Evolutionary conservation across 108 stramenopile genomes (phyloP), one percentile per base, ranked within the genome.

Genomic region (Chaetoceros muelleri): DNA sequence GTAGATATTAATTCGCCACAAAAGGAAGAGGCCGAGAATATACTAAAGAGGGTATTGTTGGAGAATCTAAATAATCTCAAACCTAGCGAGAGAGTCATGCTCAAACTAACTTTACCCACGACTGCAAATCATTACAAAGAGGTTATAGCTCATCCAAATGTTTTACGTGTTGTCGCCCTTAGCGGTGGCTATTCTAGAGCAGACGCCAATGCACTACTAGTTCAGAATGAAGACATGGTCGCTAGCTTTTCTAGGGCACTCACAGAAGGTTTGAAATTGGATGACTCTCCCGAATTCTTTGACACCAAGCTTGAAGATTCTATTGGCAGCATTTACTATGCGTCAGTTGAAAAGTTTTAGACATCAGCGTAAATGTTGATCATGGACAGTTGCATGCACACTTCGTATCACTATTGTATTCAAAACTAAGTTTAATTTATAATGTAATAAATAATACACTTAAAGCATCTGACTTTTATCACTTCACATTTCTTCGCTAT

Each of bases 211-310:
- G 57, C 40, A 8, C 24, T 72, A 25, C 73, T 90, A 8, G 58
- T 57, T 8, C 69, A 75, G 27, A 76, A 90, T 57, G 63, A 66
- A 31, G 80, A 78, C 16, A 74, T 90, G 67, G 71, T 90, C 52
- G 89, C 80, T 16, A 74, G 74, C 71, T 90, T 90, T 64, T 86
- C 84, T 28, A 74, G 89, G 19, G 84, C 85, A 17, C 53, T 90
- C 2, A 75, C 74, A 10, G 85, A 90, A 60, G 85, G 83, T 17
- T 61, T 86, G 52, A 56, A 25, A 18, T 30, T 74, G 46, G 59
- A 75, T 34, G 56, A 78, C 67, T 73, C 71, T 45, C 60, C 76
- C 20, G 80, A 67, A 17, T 79, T 75, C 24, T 90, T 82, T 53
- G 70, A 86, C 49, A 47, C 34, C 5, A 65, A 51, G 34, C 62